Base-by-base conservation (phyloP, 2,329 filamentous ascomycete species). In the Elsinoe perseae region DNA sequence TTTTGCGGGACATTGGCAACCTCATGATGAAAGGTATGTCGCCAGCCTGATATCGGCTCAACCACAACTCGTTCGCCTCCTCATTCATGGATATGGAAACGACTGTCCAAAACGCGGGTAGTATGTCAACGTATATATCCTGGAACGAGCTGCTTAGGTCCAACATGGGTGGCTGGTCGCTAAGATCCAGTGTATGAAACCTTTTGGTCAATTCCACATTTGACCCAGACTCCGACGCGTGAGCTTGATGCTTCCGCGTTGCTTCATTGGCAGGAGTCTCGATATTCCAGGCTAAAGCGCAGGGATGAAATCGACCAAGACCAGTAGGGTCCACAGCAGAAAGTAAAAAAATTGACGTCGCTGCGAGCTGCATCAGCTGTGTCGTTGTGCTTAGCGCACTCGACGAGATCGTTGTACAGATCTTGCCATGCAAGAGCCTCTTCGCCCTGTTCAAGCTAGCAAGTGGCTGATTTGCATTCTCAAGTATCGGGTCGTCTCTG, bases 41-140 rank as follows among this genome's bases (percentile, higher is more conserved):
- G 1, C 82, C 83, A 8, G 83, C 78, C 60, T 88, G 84, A 30
- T 95, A 82, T 64, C 89, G 89, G n/a, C 89, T 91, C 60, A 97
- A 84, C 62, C 88, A 90, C 3, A 98, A 80, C 66, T 97, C 93
- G 56, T 89, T 86, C 36, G 79, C 81, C 62, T 85, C 85, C 54
- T 95, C 87, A 65, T 87, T 93, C 14, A 98, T 72, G 0, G 87
- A 87, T 43, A 98, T 74, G 0, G 91, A 97, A 8, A 98, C 75
- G 1, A 91, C 86, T 46, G 84, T 89, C 93, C 93, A 98, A 5
- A 79, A 77, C 36, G 77, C 73, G 0, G 93, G 95, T 4, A 98
- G 83, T 50, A 92, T 86, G 65, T 96, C 87, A 52, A 96, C 79
- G 63, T 90, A 95, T 44, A 91, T 81, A 60, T 80, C 78, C 67